These are phyloP conservation scores for Salix brachista DNA, from an alignment of 345 rosid species.

Conservation along the genomic window DNA sequence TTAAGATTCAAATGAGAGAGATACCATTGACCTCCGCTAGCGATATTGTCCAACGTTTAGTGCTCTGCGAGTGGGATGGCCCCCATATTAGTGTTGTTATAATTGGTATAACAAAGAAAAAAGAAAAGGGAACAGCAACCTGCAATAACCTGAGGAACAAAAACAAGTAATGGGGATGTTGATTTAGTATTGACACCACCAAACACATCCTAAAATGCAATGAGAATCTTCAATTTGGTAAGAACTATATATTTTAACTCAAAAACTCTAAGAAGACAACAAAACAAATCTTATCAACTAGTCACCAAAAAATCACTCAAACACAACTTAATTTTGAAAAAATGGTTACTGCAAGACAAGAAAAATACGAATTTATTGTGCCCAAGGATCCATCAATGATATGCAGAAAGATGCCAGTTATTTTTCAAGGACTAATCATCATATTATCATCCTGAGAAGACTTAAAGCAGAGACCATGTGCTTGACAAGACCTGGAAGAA, in stretches of 20 bases:
- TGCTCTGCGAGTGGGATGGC: constrained; percentile 54
- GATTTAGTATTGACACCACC: constrained; percentile 11
- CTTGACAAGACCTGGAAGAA: constrained; percentile 30
- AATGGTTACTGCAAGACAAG: constrained; percentile 1
- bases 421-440: constrained; percentile 9
- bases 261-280: not conserved
- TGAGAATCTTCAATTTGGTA: not conserved
- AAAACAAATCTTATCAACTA: not conserved
- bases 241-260: too few species aligned
- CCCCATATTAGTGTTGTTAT: constrained; percentile 36
- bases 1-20: constrained; percentile 33
- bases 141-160: constrained; percentile 13
- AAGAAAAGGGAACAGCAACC: not conserved
- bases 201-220: not conserved
- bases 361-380: constrained; percentile 4
- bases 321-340: not conserved
- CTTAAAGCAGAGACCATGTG: constrained; percentile 29
- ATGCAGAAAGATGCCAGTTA: constrained; percentile 8
- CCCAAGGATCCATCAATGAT: not conserved
- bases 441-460: constrained; percentile 26
- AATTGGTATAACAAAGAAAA: constrained; percentile 33
- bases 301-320: not conserved
- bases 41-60: constrained; percentile 35
- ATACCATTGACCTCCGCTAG: constrained; percentile 42
- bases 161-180: constrained; percentile 5